Base-by-base conservation (phyloP, 2,329 filamentous ascomycete species). In the Sclerotinia nivalis region DNA sequence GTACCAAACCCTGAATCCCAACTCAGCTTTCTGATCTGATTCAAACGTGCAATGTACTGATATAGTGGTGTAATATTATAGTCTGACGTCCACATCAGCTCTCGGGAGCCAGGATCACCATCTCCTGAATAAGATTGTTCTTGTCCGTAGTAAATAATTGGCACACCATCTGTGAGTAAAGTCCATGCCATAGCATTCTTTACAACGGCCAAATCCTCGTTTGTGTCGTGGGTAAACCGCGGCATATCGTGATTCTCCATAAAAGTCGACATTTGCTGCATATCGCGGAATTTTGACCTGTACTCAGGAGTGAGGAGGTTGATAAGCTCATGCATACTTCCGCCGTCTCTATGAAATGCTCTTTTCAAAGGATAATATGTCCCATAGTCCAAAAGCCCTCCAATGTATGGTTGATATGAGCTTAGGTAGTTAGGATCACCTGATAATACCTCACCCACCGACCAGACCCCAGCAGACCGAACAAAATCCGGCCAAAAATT, bases 381-480 rank as follows among this genome's bases (percentile, higher is more conserved):
- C 0, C 85, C 82, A 73, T 88, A 90, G 80, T 90, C 88, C 70
- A 89, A 79, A 58, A 89, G 79, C 20, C 86, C 87, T 20, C 82
- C 81, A 80, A 88, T 83, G 68, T 82, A 77, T 66, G 80, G 78
- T 54, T 85, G 82, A 75, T 87, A 89, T 22, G 81, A 40, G 43
- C 60, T 66, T 31, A 68, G 43, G 10, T 45, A 81, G 75, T 65
- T 75, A 79, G 7, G 81, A 80, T 70, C 82, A 80, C 5, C 81
- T 79, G 40, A 81, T 80, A 88, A 83, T 9, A 89, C 87, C 75
- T 90, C 88, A 8, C 88, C 87, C 20, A 88, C 81, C 4, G 82
- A 81, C 77, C 87, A 89, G 4, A 88, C 85, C 8, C 86, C 87
- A 0, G 86, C 81, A 0, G 85, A 83, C 8, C 80, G 72, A 34